Evolutionary conservation across 148 eudicot species (phyloP), one percentile per base, ranked within the genome.

Genomic region (Heliosperma pusillum): DNA sequence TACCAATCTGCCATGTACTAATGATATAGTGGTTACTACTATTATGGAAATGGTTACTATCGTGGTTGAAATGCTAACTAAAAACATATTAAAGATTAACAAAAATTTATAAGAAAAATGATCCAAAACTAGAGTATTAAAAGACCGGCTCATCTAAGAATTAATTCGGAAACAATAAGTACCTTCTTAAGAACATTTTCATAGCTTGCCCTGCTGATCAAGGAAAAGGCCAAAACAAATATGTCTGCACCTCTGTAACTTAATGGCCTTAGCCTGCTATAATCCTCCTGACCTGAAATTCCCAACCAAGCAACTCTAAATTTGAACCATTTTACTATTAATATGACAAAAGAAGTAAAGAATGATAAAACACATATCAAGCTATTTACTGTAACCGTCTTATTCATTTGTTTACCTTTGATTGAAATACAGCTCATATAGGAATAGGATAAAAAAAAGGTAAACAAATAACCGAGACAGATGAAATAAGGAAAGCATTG

Each of bases 151-250:
- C 55, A 50, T 50, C 19, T 16, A 50, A 50, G 55, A 50, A 50
- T 11, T 50, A 50, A 16, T 50, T 1, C 5, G 42, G 71, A 56
- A 33, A 61, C 70, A 53, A 47, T 33, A 8, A 70, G 73, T 85
- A 93, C 98, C 98, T 93, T 93, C 86, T 93, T 93, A 61, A 91
- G 91, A 55, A 93, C 97, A 89, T 93, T 93, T 83, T 93, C 98
- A 80, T 93, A 91, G 87, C 97, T 93, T 47, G 98, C 90, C 76
- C 92, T 88, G 81, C 97, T 93, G 70, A 88, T 89, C 77, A 93
- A 87, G 76, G 97, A 91, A 86, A 93, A 93, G 30, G 98, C 97
- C 74, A 93, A 80, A 33, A 93, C 92, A 89, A 91, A 93, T 62
- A 93, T 85, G 76, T 93, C 97, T 47, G 98, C 97, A 61, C 98